Evolutionary conservation across 176 grass and related monocot genomes (phyloP), one percentile per base, ranked within the genome.

Genomic region (Bothriochloa decipiens): DNA sequence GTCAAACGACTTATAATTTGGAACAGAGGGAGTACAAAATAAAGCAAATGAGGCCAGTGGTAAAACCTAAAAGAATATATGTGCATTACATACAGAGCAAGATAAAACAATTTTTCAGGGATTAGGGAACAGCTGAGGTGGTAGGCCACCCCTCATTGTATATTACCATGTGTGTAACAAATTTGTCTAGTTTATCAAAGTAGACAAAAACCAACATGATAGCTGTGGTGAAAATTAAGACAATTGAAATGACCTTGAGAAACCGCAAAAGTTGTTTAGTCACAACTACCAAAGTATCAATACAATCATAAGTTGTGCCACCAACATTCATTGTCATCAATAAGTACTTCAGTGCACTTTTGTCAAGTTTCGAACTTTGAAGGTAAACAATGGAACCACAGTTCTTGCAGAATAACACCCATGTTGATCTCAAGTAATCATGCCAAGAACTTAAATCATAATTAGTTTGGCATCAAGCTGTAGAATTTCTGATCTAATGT

Each of bases 121-220:
- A 66, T 27, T 22, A 65, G 40, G 41, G 15, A 27, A 9, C 33
- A 43, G 10, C 27, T 33, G 23, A 53, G 39, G 61, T 55, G 66
- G 32, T 79, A 76, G 57, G 49, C 1, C 46, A 16, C 43, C 1
- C 78, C 40, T 46, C 69, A 27, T 75, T 58, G 26, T 42, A 63
- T 84, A 23, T 35, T 13, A 81, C 14, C 74, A 20, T 72, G 11
- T 37, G 70, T 45, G 23, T 15, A 26, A 73, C 37, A 55, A 66
- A 25, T 25, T 47, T 32, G 6, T 76, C 63, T 42, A 81, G 49
- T 50, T 79, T 40, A 62, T 18, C 11, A 65, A 89, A 41, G 32
- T 8, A 81, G 7, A 52, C 26, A 50, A 8, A 85, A 85, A 41
- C 35, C 70, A 70, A 22, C 61, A 89, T 69, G 4, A 33, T 43